phyloP scores from a whole-genome alignment of 805 yeast genomes.

The Nematodospora valgi region DNA sequence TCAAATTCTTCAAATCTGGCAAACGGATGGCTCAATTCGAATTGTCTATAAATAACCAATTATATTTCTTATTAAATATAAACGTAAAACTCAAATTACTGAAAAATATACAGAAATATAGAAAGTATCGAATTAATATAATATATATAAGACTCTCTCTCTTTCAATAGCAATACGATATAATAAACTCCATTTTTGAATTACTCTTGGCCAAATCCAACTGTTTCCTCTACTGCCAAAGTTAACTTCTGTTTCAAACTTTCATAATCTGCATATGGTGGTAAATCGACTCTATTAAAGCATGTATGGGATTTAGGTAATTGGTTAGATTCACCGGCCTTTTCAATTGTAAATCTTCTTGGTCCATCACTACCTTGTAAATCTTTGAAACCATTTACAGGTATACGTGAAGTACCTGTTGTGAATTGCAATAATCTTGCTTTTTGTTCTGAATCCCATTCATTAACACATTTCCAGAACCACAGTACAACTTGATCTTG shows the following conservation, averaged over 20 bases:
- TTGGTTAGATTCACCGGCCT: conserved; percentile 92
- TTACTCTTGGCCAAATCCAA: conserved; percentile 97
- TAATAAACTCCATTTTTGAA: not conserved
- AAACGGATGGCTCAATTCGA: no score
- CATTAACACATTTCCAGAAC: conserved; percentile 94
- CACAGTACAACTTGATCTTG: conserved; percentile 95
- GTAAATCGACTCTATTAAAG: conserved; percentile 97
- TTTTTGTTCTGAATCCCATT: conserved; percentile 96
- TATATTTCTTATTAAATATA: no score
- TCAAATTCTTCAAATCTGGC: no score
- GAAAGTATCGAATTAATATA: no score
- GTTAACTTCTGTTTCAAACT: conserved; percentile 85
- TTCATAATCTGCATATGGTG: conserved; percentile 85
- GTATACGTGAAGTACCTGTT: conserved; percentile 98
- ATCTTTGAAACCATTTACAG: conserved; percentile 98
- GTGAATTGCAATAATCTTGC: conserved; percentile 95
- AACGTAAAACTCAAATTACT: no score
- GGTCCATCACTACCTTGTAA: conserved; percentile 99
- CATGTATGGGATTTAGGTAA: conserved; percentile 98
- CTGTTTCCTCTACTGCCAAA: conserved; percentile 97
- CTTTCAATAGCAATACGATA: no score
- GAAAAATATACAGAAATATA: no score
- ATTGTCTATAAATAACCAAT: no score
- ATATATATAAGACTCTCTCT: no score
- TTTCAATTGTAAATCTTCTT: conserved; percentile 96